These are phyloP conservation scores for Cyberlindnera misumaiensis DNA, from an alignment of 805 yeast species.

Conservation along the genomic window DNA sequence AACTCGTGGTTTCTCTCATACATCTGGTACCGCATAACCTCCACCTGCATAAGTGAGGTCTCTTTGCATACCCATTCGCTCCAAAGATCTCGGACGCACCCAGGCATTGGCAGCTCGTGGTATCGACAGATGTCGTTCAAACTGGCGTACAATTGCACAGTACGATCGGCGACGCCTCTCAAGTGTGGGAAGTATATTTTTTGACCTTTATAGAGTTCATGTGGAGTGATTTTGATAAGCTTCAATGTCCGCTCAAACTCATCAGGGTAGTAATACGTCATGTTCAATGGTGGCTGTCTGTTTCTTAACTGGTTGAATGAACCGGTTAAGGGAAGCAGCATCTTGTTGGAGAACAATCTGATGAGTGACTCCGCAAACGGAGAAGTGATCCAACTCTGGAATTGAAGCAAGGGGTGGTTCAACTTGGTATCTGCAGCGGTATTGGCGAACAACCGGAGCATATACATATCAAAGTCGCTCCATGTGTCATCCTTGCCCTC, in stretches of 20 bases:
- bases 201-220: background rate
- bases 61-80: background rate
- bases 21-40: background rate
- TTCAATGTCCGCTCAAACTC: background rate
- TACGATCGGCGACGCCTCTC: background rate
- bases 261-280: background rate
- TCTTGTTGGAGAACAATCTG: background rate
- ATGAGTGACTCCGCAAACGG: background rate
- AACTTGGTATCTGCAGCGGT: background rate
- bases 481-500: too few relatives aligned
- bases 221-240: background rate
- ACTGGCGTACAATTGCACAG: background rate
- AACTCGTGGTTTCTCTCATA: background rate
- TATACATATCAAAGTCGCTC: background rate
- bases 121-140: background rate
- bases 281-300: background rate
- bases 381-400: background rate
- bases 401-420: background rate
- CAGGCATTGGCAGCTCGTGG: background rate
- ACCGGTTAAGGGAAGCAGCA: background rate
- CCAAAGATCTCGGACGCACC: background rate
- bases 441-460: background rate
- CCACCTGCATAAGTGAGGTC: background rate
- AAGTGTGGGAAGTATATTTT: slow-evolving; percentile 1
- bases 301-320: background rate